phyloP scores from a whole-genome alignment of 1,139 yeast genomes.

The Geotrichum carabidarum region DNA sequence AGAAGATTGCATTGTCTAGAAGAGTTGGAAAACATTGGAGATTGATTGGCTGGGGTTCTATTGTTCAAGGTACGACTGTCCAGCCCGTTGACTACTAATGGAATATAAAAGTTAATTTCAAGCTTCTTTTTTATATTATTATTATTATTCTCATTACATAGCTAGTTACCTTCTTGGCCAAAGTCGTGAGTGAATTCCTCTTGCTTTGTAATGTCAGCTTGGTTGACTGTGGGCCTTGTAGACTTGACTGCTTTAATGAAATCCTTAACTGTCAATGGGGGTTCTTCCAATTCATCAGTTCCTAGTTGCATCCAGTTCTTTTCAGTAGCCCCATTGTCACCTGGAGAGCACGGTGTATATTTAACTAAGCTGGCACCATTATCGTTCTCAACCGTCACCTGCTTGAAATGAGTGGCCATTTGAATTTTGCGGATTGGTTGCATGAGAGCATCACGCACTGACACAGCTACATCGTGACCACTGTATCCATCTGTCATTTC shows the following conservation, averaged over 20 bases:
- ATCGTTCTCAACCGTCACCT: conserved; percentile 34
- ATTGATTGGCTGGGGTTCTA: conserved; percentile 99
- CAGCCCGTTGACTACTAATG: conserved; percentile 26
- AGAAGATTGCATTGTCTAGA: conserved; percentile 96
- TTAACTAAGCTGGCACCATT: conserved; percentile 41
- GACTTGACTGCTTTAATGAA: conserved; percentile 87
- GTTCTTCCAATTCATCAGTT: conserved; percentile 84
- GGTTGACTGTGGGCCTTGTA: conserved; percentile 92
- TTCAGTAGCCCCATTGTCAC: conserved; percentile 78
- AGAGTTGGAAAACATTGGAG: conserved; percentile 99
- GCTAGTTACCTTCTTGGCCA: conserved; percentile 76
- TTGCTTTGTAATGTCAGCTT: conserved; percentile 73
- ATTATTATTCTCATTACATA: too few relatives aligned
- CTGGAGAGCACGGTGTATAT: conserved; percentile 94
- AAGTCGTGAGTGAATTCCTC: conserved; percentile 88
- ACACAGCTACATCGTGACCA: conserved; percentile 95
- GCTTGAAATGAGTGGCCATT: conserved; percentile 89
- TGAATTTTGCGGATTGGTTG: conserved; percentile 95
- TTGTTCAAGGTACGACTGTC: conserved; percentile 69
- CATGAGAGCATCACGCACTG: conserved; percentile 96
- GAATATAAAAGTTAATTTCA: too few relatives aligned
- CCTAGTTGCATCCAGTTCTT: conserved; percentile 91
- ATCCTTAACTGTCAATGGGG: conserved; percentile 83
- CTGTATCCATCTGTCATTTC: conserved; percentile 97
- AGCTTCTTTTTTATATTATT: neutral